Evolutionary conservation across 495 filamentous ascomycete species (phyloP).

Genomic region (Penicillium antarcticum): DNA sequence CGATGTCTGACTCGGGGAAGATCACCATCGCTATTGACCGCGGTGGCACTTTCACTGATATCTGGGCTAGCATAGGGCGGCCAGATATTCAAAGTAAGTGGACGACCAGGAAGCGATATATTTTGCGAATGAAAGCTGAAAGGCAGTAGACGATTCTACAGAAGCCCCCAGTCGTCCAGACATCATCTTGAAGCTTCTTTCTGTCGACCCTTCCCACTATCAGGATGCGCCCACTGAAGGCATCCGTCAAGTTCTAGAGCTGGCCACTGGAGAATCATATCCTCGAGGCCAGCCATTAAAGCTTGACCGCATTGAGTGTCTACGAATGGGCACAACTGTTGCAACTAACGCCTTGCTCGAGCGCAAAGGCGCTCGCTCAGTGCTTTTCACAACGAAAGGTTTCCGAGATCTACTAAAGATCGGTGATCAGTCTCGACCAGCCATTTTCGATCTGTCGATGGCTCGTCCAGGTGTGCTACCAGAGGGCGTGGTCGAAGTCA

Average conservation of each 20-base stretch:
- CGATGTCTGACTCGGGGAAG: conserved; percentile 32
- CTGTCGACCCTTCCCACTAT: conserved; percentile 88
- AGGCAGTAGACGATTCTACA: too few relatives aligned
- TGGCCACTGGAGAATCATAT: conserved; percentile 70
- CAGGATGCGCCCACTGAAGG: conserved; percentile 86
- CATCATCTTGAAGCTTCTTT: conserved; percentile 82
- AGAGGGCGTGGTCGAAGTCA: conserved; percentile 70
- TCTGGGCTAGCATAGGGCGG: conserved; percentile 44
- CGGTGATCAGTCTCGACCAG: conserved; percentile 78
- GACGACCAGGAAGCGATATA: too few relatives aligned
- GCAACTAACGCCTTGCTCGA: conserved; percentile 91
- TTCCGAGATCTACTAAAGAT: conserved; percentile 91
- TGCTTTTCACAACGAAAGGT: conserved; percentile 85
- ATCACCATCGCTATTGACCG: conserved; percentile 49
- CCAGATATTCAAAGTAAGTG: too few relatives aligned
- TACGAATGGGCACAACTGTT: conserved; percentile 88
- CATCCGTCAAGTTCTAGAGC: conserved; percentile 83
- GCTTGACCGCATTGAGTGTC: conserved; percentile 75
- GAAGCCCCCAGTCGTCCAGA: conserved; percentile 51
- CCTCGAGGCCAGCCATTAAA: conserved; percentile 80
- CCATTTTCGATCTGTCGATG: conserved; percentile 81
- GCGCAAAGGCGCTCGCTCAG: conserved; percentile 89
- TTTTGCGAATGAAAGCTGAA: too few relatives aligned
- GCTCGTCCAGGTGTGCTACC: conserved; percentile 78
- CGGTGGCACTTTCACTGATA: conserved; percentile 67